Evolutionary conservation across 768 basidiomycete genomes (phyloP), one percentile per base, ranked within the genome.

Genomic region (Tulasnella calospora): DNA sequence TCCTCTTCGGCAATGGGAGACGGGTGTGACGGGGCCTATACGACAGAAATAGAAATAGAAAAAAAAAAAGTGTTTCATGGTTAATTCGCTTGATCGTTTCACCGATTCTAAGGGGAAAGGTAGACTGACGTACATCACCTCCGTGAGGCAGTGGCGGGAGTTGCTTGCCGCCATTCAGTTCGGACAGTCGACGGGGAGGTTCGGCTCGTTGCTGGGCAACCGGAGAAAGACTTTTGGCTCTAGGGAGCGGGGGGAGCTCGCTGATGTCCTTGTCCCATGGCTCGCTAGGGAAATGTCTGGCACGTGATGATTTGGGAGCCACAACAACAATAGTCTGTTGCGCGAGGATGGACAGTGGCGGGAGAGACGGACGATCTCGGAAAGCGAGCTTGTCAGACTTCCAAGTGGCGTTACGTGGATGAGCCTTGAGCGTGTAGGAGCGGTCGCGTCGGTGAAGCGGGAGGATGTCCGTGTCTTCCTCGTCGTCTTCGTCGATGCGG

Each of bases 201-300:
- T 67, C 61, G 21, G 61, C 61, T 30, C 61, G 61, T 67, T 67
- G 61, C 61, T 67, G 30, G 4, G 61, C 61, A 33, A 67, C 61
- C 61, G 61, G 61, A 67, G 61, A 67, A 67, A 67, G 61, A 55
- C 36, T 36, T 41, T 75, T 75, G 74, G 36, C 46, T 46, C 47
- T 44, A 17, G 74, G 46, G 44, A 57, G 44, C n/a, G 74, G n/a
- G n/a, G 47, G 74, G 36, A 78, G 69, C 46, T 70, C 38, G 36
- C 44, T 71, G n/a, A 38, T 27, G 35, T 78, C 77, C 77, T 72
- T 41, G 71, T 78, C 77, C 77, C 77, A 78, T 41, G 77, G 77
- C 71, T 78, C 77, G 38, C 36, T 78, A 40, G 77, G 77, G 44
- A 78, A 78, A 33, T 78, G 67, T 27, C 77, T 61, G 30, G 77